Evolutionary conservation across 1,284 basidiomycete species (phyloP), one percentile per base, ranked within the genome.

Genomic region (Psilocybe mexicana): DNA sequence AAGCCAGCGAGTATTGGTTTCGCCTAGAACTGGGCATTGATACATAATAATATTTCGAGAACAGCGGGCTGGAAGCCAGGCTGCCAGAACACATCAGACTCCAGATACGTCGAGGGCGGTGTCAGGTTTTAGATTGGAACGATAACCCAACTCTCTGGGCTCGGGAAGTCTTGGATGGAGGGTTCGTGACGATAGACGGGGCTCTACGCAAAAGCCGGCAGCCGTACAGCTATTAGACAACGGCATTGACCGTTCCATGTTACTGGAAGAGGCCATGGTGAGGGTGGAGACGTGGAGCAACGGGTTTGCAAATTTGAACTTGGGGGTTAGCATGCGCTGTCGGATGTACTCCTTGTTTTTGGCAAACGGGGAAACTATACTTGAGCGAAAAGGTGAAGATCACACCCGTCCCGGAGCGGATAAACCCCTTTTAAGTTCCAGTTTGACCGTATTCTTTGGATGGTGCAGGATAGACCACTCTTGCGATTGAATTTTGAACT

Each of bases 51-150:
- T 18, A 47, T 42, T 28, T 35, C 52, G 33, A 36, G 47, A 55
- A 55, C 26, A 26, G 43, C 23, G 18, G 38, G 46, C 33, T 50
- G 54, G 47, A 48, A 55, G 53, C 53, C 18, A 55, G 46, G 18
- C 26, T 18, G 18, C 18, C 18, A 18, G 18, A 18, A 18, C 18
- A 18, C 44, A 11, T 36, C 36, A 30, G 40, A 26, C 54, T 14
- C 14, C 40, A 55, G 47, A 33, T 14, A 7, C 25, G 44, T 8
- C 25, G 43, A 54, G 46, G 47, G 30, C 26, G 33, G 26, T 33
- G 38, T 48, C 38, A 55, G 38, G 23, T 25, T 49, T 55, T 35
- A 25, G 30, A 49, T 43, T 33, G 12, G 12, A 50, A 44, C 33
- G 14, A 10, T 43, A 25, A 35, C 35, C 47, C 38, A 44, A 6